These are phyloP conservation scores for Tulasnella sp. DNA, from an alignment of 768 basidiomycete genomes.

Conservation along the genomic window DNA sequence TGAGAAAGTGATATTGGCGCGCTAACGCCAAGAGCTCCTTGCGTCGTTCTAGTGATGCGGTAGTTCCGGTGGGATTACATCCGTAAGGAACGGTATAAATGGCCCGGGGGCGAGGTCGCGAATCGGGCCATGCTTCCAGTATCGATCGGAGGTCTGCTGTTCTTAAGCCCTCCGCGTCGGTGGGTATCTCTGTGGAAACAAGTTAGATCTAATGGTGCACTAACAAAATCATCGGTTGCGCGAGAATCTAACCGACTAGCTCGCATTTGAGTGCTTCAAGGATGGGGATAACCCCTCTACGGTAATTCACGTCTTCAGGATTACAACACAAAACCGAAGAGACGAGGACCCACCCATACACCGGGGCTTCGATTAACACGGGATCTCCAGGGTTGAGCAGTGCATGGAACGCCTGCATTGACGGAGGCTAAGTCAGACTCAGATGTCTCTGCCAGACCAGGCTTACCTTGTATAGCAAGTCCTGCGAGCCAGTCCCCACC, in stretches of 20 bases:
- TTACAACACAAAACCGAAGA: background rate
- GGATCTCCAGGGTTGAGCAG: constrained; percentile 71
- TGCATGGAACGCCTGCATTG: constrained; percentile 49
- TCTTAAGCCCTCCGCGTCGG: constrained; percentile 61
- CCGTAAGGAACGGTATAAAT: constrained; percentile 60
- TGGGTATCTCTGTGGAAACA: constrained; percentile 50
- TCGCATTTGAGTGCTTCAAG: constrained; percentile 46
- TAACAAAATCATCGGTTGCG: background rate
- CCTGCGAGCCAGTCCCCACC: constrained; percentile 79
- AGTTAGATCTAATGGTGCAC: background rate
- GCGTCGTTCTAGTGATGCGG: constrained; percentile 56
- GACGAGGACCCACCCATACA: constrained; percentile 33
- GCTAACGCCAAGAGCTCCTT: constrained; percentile 62
- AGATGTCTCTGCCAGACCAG: background rate
- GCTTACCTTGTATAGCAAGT: constrained; percentile 73
- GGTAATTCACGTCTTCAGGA: background rate
- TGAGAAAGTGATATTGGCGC: constrained; percentile 61
- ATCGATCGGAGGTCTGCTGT: constrained; percentile 47
- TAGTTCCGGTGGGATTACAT: constrained; percentile 27
- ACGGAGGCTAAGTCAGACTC: background rate
- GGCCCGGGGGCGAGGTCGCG: constrained; percentile 59
- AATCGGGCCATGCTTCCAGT: constrained; percentile 62
- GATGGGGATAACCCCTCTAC: constrained; percentile 55
- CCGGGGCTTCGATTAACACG: constrained; percentile 71
- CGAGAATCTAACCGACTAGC: constrained; percentile 38